Percentiles rank a stretch among this genome's conserved stretches.
Evolutionary conservation across 1,139 yeast genomes (phyloP).

Genomic region (Nakaseomyces glabratus): DNA sequence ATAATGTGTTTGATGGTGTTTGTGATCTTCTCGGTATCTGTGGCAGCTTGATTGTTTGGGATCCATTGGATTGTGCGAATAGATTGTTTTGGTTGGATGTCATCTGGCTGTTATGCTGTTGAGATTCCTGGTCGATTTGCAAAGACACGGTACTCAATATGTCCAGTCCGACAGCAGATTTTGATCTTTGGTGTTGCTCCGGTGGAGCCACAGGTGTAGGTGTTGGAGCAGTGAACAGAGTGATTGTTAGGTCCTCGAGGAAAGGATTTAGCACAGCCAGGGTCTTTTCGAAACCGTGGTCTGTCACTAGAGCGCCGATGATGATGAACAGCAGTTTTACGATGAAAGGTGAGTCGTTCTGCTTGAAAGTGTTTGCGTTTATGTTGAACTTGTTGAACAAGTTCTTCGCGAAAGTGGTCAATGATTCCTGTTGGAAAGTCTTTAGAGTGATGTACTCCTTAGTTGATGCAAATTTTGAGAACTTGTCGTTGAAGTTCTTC

Average conservation of each 20-base stretch:
- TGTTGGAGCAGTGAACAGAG: constrained; percentile 36
- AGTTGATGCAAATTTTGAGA: constrained; percentile 30
- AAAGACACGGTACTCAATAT: constrained; percentile 23
- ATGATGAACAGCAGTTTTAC: constrained; percentile 39
- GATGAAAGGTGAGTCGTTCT: constrained; percentile 4
- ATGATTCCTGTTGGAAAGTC: constrained; percentile 21
- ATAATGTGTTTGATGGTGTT: constrained; percentile 3
- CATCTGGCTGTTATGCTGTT: constrained; percentile 8
- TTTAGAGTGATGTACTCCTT: constrained; percentile 44
- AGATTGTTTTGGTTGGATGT: constrained; percentile 3
- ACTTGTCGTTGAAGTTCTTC: constrained; percentile 37
- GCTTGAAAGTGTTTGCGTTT: constrained; percentile 2
- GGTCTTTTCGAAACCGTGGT: constrained; percentile 67
- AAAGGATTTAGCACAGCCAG: constrained; percentile 57
- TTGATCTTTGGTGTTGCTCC: constrained; percentile 1
- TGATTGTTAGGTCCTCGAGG: constrained; percentile 51
- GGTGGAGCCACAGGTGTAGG: constrained; percentile 1
- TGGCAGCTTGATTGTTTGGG: neutral
- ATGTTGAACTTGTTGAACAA: constrained; percentile 5
- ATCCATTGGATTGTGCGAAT: constrained; percentile 1
- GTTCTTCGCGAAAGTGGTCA: constrained; percentile 3
- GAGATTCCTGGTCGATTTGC: constrained; percentile 13
- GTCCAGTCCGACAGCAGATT: constrained; percentile 17
- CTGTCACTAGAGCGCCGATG: constrained; percentile 64
- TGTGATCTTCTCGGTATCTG: constrained; percentile 1